phyloP scores from a whole-genome alignment of 768 basidiomycete species.

The Rickenella mellea region DNA sequence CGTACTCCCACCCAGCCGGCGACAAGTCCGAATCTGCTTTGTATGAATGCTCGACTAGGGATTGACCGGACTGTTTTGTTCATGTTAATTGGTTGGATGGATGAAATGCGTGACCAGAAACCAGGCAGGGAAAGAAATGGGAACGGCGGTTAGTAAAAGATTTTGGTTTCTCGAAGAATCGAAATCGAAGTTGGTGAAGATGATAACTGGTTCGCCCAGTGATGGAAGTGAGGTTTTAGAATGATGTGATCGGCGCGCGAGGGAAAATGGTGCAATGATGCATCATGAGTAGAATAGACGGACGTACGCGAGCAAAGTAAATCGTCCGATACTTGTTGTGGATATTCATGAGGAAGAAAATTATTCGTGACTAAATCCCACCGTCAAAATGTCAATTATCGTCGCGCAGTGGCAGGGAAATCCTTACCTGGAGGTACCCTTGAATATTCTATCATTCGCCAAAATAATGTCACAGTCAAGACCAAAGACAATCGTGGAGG shows the following conservation, averaged over 20 bases:
- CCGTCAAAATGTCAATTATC: slow-evolving; percentile 4
- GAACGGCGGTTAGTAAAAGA: too few relatives aligned
- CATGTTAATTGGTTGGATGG: neutral
- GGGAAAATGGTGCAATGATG: too few relatives aligned
- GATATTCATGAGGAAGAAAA: slow-evolving; percentile 99
- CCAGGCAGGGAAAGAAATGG: too few relatives aligned
- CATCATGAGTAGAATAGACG: neutral
- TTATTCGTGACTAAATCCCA: slow-evolving; percentile 67
- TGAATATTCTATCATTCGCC: slow-evolving; percentile 51
- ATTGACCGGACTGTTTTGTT: slow-evolving; percentile 79
- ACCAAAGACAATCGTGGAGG: too few relatives aligned
- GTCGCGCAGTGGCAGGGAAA: neutral
- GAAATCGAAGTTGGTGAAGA: neutral
- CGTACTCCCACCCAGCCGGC: slow-evolving; percentile 92
- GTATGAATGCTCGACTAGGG: slow-evolving; percentile 96
- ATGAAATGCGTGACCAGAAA: neutral
- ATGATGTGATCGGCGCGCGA: too few relatives aligned
- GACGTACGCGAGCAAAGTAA: slow-evolving; percentile 86
- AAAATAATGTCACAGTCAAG: slow-evolving; percentile 1
- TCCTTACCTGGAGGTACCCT: slow-evolving; percentile 72
- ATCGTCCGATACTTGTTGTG: slow-evolving; percentile 90
- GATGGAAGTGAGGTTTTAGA: too few relatives aligned
- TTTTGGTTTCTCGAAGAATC: too few relatives aligned
- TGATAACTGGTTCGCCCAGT: too few relatives aligned
- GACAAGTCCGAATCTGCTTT: slow-evolving; percentile 97